A percentile compares a stretch with the other conserved stretches of the same genome.
Conservation (phyloP, 768 basidiomycete genomes). For the Lyophyllum decastes region DNA sequence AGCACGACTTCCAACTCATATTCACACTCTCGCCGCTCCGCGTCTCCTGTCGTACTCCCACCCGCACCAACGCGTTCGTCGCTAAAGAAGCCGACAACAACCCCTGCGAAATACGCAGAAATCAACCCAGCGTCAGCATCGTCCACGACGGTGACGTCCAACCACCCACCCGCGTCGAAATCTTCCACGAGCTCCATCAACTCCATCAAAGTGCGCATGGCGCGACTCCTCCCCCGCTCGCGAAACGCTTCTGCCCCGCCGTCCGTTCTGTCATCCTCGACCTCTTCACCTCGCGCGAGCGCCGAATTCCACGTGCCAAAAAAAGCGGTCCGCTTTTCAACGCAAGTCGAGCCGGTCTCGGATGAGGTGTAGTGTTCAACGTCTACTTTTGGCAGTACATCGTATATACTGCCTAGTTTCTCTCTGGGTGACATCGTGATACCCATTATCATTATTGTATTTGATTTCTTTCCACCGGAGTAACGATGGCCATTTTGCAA, state of each 20-base stretch:
- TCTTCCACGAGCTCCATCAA: constrained; percentile 16
- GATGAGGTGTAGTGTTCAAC: constrained; percentile 12
- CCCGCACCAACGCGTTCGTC: constrained; percentile 67
- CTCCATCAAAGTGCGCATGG: constrained; percentile 46
- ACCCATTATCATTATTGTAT: constrained; percentile 21
- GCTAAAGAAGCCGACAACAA: constrained; percentile 53
- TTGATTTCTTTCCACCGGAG: constrained; percentile 1
- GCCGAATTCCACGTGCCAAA: constrained; percentile 39
- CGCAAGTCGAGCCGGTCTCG: constrained; percentile 34
- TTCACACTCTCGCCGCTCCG: constrained; percentile 29
- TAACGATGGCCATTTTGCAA: neutral
- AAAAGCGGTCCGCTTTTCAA: constrained; percentile 67
- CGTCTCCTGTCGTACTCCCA: constrained; percentile 37
- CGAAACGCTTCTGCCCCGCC: constrained; percentile 41
- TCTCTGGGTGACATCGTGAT: constrained; percentile 7
- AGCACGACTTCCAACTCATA: constrained; percentile 30
- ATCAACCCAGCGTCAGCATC: constrained; percentile 47
- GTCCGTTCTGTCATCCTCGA: constrained; percentile 31
- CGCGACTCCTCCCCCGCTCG: constrained; percentile 48
- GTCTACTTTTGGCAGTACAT: neutral
- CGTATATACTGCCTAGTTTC: neutral
- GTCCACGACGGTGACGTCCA: constrained; percentile 50
- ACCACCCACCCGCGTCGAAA: constrained; percentile 28
- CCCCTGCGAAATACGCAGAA: constrained; percentile 34
- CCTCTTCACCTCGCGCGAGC: constrained; percentile 41